Percentiles rank a stretch among this genome's conserved stretches.
These are phyloP conservation scores for Phialemonium atrogriseum DNA, from an alignment of 2,329 filamentous ascomycete genomes.

Conservation along the genomic window DNA sequence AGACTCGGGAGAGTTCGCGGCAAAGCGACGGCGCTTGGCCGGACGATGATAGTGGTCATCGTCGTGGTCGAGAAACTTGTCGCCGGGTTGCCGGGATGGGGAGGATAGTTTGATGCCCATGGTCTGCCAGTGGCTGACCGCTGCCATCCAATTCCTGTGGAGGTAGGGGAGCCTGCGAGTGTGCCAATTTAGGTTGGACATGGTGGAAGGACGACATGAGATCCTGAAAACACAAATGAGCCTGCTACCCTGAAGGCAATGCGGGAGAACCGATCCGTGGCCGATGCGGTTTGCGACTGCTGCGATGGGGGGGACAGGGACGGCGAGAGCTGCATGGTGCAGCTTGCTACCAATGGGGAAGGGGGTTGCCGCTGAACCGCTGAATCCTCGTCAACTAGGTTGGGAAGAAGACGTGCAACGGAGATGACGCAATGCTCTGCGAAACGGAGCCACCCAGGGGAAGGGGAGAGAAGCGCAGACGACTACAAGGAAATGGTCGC, in stretches of 20 bases:
- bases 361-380: neutral
- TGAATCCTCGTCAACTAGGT: neutral
- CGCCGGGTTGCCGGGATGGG: constrained; percentile 26
- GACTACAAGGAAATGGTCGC: too few relatives aligned
- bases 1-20: constrained; percentile 22
- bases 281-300: neutral
- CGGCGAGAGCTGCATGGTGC: constrained; percentile 1
- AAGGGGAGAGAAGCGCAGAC: too few relatives aligned
- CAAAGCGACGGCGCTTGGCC: constrained; percentile 42
- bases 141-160: constrained; percentile 44
- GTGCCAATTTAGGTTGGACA: constrained; percentile 38
- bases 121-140: constrained; percentile 34
- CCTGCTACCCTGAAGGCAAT: too few relatives aligned
- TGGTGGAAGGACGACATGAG: constrained; percentile 23
- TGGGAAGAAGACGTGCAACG: too few relatives aligned
- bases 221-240: too few relatives aligned
- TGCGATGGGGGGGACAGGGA: neutral
- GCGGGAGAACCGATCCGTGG: constrained; percentile 1
- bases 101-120: constrained; percentile 38
- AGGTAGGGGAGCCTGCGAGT: constrained; percentile 45
- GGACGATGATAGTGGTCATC: constrained; percentile 32
- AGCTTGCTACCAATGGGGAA: neutral
- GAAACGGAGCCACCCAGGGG: too few relatives aligned
- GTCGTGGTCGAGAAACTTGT: constrained; percentile 12
- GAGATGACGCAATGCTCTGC: too few relatives aligned